Base-by-base conservation (phyloP, 1,139 yeast genomes). In the Geotrichum reessii region DNA sequence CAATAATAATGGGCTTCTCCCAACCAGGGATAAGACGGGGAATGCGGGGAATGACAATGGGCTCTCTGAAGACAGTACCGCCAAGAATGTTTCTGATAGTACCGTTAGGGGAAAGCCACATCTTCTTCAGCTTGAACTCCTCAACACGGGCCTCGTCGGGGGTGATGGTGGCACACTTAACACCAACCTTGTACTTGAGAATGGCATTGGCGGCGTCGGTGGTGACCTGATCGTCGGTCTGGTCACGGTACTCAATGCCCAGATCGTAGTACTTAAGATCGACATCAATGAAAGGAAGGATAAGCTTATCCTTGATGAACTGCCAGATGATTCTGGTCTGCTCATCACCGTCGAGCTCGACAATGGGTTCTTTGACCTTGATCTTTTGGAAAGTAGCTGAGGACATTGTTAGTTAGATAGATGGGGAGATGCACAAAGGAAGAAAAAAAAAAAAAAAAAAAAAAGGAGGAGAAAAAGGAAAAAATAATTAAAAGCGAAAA, bases 61-160 rank as follows among this genome's bases (percentile, higher is more conserved):
- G 96, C 75, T 92, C 98, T 71, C 98, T 84, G 81, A 92, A 92
- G 51, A 92, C 97, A 33, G 98, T 92, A 64, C 98, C 98, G 55
- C 96, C 96, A 64, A 92, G 80, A 65, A 92, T 86, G 76, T 92
- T 92, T 76, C 98, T 84, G 72, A 92, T 88, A 53, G 98, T 92
- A 66, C 98, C 98, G 75, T 92, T 92, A 65, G 98, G 98, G 25
- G 97, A 89, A 59, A 87, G 81, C 97, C 97, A 92, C 98, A 92
- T 92, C 75, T 91, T 86, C 77, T 91, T 91, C 74, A 92, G 82
- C 63, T 81, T 77, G 74, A 90, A 92, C 76, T 92, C 98, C 74
- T 88, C 77, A 58, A 92, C 97, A 68, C 98, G 84, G 50, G 87
- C 92, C 78, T 92, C 98, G 73, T 92, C 98, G 8, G 98, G 98